phyloP scores from a whole-genome alignment of 805 yeast species.

The Zygotorulaspora sp. region DNA sequence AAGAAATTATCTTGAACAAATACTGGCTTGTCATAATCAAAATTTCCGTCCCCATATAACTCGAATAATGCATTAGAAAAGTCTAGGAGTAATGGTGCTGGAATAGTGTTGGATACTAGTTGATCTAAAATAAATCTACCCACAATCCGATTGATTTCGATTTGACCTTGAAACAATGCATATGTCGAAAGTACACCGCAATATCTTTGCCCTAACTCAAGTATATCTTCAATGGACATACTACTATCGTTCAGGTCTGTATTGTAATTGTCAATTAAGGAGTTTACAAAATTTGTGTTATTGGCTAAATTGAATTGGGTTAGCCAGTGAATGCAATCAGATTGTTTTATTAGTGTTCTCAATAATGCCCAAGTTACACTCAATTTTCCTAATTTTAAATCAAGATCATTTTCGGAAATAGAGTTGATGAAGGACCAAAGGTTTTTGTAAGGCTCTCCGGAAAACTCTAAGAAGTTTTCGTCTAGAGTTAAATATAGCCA shows the following conservation, averaged over 20 bases:
- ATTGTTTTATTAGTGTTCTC: constrained; percentile 21
- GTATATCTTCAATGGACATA: constrained; percentile 21
- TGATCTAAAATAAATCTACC: constrained; percentile 42
- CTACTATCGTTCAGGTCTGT: constrained; percentile 11
- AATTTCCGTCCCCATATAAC: constrained; percentile 68
- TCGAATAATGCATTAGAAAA: constrained; percentile 67
- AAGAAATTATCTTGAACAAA: constrained; percentile 55
- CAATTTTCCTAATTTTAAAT: constrained; percentile 35
- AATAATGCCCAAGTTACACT: constrained; percentile 46
- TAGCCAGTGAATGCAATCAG: constrained; percentile 11
- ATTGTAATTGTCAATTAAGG: constrained; percentile 22
- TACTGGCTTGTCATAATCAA: constrained; percentile 61
- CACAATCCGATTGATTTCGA: constrained; percentile 42
- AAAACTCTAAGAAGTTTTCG: constrained; percentile 26
- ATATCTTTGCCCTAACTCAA: constrained; percentile 37
- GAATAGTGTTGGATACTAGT: constrained; percentile 23
- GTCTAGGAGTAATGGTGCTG: constrained; percentile 48
- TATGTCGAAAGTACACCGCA: constrained; percentile 51
- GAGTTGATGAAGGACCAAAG: constrained; percentile 20
- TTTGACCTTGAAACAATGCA: constrained; percentile 44
- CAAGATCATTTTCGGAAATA: constrained; percentile 22
- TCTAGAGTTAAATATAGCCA: constrained; percentile 41
- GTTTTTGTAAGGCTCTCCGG: constrained; percentile 13
- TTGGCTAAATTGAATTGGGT: constrained; percentile 19
- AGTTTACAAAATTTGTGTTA: constrained; percentile 28